These are phyloP conservation scores for Pseudogymnoascus sp. DNA, from an alignment of 2,329 filamentous ascomycete species.

Conservation along the genomic window DNA sequence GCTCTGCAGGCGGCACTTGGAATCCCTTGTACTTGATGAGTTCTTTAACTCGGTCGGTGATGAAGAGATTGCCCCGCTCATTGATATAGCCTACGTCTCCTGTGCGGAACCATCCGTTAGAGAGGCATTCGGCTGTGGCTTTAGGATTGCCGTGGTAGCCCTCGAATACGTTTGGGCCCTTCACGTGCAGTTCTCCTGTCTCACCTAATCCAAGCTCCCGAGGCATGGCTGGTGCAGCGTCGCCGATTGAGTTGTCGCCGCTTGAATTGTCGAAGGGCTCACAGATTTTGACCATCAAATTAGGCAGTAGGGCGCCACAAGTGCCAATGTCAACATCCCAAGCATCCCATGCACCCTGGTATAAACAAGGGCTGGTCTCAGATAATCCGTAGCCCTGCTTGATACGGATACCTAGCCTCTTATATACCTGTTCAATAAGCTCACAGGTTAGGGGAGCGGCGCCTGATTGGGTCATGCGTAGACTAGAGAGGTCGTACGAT, in stretches of 20 bases:
- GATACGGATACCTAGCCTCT: conserved; percentile 62
- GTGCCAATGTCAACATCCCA: conserved; percentile 77
- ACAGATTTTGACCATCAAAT: conserved; percentile 73
- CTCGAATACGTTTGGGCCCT: conserved; percentile 71
- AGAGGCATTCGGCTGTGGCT: conserved; percentile 58
- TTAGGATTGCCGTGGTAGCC: conserved; percentile 68
- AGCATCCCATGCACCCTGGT: conserved; percentile 47
- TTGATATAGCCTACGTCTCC: conserved; percentile 78
- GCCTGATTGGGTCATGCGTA: conserved; percentile 77
- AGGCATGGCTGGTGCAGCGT: conserved; percentile 26
- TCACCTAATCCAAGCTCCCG: conserved; percentile 57
- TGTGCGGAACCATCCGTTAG: conserved; percentile 79
- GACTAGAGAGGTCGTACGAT: conserved; percentile 67
- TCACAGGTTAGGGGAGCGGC: conserved; percentile 77
- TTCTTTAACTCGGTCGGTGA: conserved; percentile 75
- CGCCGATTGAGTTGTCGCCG: conserved; percentile 15
- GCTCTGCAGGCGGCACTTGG: conserved; percentile 59
- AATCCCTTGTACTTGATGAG: conserved; percentile 57
- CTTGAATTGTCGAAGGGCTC: conserved; percentile 35
- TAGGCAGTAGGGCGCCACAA: conserved; percentile 67
- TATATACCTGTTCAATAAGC: conserved; percentile 67
- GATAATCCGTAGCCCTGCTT: conserved; percentile 88
- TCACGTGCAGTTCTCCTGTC: conserved; percentile 65
- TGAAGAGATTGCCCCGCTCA: conserved; percentile 70
- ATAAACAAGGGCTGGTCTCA: conserved; percentile 64